These are phyloP conservation scores for Xylariaceae sp. DNA, from an alignment of 2,329 filamentous ascomycete species.

Conservation along the genomic window DNA sequence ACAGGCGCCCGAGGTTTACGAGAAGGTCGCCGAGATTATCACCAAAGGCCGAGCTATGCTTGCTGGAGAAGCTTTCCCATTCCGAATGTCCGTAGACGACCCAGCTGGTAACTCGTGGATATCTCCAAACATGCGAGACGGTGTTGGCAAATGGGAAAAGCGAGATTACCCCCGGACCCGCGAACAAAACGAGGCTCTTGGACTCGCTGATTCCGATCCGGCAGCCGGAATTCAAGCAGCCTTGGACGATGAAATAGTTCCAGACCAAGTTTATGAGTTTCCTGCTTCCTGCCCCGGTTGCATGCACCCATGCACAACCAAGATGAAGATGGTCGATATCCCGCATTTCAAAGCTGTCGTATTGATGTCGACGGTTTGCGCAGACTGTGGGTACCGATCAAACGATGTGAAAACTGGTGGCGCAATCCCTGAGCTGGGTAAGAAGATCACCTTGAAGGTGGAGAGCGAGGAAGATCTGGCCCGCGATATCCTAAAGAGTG, in stretches of 20 bases:
- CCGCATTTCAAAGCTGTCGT: conserved; percentile 97
- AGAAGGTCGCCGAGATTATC: conserved; percentile 75
- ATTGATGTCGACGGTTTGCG: conserved; percentile 90
- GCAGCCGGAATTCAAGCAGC: conserved; percentile 40
- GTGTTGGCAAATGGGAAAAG: conserved; percentile 83
- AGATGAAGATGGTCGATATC: conserved; percentile 99
- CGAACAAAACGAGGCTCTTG: conserved; percentile 83
- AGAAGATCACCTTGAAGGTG: conserved; percentile 75
- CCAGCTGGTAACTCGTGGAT: conserved; percentile 96
- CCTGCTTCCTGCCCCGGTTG: conserved; percentile 90
- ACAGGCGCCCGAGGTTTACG: conserved; percentile 70
- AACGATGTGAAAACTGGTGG: conserved; percentile 98
- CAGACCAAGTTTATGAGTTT: conserved; percentile 90
- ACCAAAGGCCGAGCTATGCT: conserved; percentile 72
- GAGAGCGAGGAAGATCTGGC: conserved; percentile 68
- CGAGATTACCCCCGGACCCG: conserved; percentile 76
- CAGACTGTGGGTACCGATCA: conserved; percentile 86
- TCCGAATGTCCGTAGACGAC: conserved; percentile 84
- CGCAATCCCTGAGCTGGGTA: conserved; percentile 80
- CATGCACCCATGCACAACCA: conserved; percentile 77
- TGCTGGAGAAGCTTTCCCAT: conserved; percentile 73
- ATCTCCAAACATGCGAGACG: conserved; percentile 75
- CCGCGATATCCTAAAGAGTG: conserved; percentile 92
- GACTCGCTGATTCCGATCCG: conserved; percentile 56
- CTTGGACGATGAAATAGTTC: conserved; percentile 82